Base-by-base conservation (phyloP, 1,284 basidiomycete species). In the Leucoagaricus sp. region DNA sequence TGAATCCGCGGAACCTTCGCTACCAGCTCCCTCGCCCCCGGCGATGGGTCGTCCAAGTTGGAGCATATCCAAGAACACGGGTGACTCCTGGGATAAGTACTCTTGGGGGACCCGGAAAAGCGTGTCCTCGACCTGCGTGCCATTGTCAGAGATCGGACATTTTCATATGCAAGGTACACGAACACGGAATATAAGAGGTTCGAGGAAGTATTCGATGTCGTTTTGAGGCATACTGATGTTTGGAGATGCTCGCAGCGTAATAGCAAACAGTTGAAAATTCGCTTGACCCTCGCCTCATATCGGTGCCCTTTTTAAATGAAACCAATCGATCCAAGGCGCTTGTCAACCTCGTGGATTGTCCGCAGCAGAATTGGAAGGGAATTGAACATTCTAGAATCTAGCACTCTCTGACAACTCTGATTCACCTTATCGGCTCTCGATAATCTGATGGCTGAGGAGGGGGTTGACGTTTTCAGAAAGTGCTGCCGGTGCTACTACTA, bases 1-100 rank as follows among this genome's bases (percentile, higher is more conserved):
- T 17, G 53, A 34, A n/a, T 54, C 58, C 17, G 50, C 36, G 5
- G 46, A 58, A 21, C 57, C 53, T 17, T 58, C 50, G 3, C 17
- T 6, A 3, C 17, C 41, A n/a, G 31, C 34, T 23, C 5, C 23
- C 3, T 25, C 29, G 4, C 33, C 58, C 13, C 41, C 19, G 4
- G 6, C 23, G 6, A 10, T 17, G 29, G 52, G 49, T 7, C 34
- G 33, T 26, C 58, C 49, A 7, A 61, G 40, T 5, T 57, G 38
- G n/a, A 69, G 65, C 65, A 69, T 62, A 2, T 62, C 48, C 15
- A 52, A 59, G 50, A 69, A 66, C 1, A 69, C 59, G 9, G 64
- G 55, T 1, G 68, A 68, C 47, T 65, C 62, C 5, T 60, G 55
- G 15, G 58, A 31, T n/a, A 70, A 61, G 23, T 63, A 48, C 4